Evolutionary conservation across 2,329 filamentous ascomycete species (phyloP).

Genomic region (Aquanectria penicillioides): DNA sequence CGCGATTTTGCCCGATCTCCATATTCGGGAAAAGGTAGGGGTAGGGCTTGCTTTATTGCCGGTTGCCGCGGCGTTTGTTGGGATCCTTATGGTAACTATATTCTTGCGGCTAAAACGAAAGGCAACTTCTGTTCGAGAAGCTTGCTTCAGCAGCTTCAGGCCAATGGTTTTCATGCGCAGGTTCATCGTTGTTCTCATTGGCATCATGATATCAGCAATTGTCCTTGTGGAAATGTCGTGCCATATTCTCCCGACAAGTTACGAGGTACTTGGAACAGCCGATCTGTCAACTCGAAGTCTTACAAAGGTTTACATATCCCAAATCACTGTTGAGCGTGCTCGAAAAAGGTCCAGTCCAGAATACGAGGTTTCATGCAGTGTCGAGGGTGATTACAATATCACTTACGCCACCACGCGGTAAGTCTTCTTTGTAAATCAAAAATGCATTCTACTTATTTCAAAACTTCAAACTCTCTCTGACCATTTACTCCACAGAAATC

Average conservation of each 20-base stretch:
- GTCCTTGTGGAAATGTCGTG: slow-evolving; percentile 6
- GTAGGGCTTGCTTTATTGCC: slow-evolving; percentile 1
- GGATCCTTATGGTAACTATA: background rate
- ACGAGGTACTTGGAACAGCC: background rate
- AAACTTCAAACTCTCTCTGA: background rate
- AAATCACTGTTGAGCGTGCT: background rate
- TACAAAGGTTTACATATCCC: background rate
- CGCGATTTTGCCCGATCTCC: background rate
- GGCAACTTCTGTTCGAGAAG: background rate
- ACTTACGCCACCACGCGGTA: background rate
- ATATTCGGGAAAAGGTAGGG: background rate
- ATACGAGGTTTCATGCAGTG: background rate
- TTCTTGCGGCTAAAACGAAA: background rate
- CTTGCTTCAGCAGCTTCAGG: background rate
- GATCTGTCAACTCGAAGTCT: background rate
- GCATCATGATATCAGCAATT: background rate
- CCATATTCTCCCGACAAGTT: background rate
- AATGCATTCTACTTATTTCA: too few relatives aligned
- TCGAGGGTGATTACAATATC: background rate
- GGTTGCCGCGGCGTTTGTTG: background rate
- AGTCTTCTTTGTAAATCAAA: too few relatives aligned
- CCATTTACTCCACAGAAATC: background rate
- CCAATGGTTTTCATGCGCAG: background rate
- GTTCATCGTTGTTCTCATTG: background rate
- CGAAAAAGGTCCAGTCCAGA: background rate